Evolutionary conservation across 2,329 filamentous ascomycete species (phyloP).

Genomic region (Paecilomyces sp.): DNA sequence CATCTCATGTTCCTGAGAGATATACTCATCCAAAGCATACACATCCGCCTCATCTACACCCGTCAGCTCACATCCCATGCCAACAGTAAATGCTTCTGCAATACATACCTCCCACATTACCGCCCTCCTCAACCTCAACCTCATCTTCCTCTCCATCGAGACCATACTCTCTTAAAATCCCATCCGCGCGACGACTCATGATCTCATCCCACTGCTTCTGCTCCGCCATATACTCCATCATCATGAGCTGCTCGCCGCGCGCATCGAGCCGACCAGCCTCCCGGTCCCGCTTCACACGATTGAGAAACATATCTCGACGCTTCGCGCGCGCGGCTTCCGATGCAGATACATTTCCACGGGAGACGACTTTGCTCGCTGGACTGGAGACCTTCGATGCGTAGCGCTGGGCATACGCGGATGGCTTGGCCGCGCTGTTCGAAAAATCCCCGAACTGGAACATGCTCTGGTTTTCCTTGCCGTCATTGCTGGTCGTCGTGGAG

Average conservation of each 20-base stretch:
- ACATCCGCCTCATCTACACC: slow-evolving; percentile 19
- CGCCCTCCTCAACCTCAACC: slow-evolving; percentile 15
- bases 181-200: slow-evolving; percentile 27
- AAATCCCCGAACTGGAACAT: background rate
- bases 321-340: slow-evolving; percentile 23
- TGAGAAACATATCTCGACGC: slow-evolving; percentile 33
- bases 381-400: slow-evolving; percentile 27
- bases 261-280: slow-evolving; percentile 30
- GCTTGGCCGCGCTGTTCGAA: background rate
- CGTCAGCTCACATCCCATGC: slow-evolving; percentile 5
- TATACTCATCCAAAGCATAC: slow-evolving; percentile 26
- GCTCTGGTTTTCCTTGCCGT: background rate
- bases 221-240: slow-evolving; percentile 34
- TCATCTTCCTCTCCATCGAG: slow-evolving; percentile 10
- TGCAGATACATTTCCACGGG: slow-evolving; percentile 8
- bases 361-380: slow-evolving; percentile 19
- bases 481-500: background rate
- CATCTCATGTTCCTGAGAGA: slow-evolving; percentile 26
- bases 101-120: slow-evolving; percentile 13
- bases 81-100: background rate
- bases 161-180: slow-evolving; percentile 11
- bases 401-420: slow-evolving; percentile 26
- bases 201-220: slow-evolving; percentile 31
- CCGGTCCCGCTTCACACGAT: slow-evolving; percentile 33
- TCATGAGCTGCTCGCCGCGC: slow-evolving; percentile 37